Conservation (phyloP, 768 basidiomycete genomes). For the Leccinum obscurum region DNA sequence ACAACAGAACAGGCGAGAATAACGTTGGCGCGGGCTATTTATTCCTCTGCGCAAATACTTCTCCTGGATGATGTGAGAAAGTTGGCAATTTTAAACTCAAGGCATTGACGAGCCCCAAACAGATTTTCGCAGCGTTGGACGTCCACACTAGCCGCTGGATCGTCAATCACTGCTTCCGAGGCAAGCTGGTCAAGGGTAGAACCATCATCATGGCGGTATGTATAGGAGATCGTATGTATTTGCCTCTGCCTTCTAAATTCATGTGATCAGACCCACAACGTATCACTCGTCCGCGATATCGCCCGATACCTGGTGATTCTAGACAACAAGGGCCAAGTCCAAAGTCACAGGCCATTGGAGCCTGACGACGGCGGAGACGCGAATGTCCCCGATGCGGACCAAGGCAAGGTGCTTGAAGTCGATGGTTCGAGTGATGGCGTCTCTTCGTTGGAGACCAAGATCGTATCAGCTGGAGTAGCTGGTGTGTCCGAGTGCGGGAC, state of each 20-base stretch:
- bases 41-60: conserved; percentile 57
- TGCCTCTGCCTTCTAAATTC: neutral
- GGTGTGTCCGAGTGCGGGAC: neutral
- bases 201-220: conserved; percentile 14
- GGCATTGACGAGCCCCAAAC: neutral
- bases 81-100: neutral
- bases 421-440: neutral
- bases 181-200: conserved; percentile 6
- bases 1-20: conserved; percentile 41
- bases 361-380: conserved; percentile 11
- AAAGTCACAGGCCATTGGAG: conserved; percentile 44
- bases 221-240: neutral
- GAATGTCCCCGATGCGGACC: neutral
- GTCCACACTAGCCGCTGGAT: conserved; percentile 52
- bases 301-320: conserved; percentile 50
- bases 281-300: conserved; percentile 27
- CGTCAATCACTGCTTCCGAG: conserved; percentile 43
- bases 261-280: conserved; percentile 31
- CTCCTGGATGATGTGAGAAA: conserved; percentile 65
- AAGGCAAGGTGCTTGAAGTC: neutral
- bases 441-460: conserved; percentile 26
- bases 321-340: conserved; percentile 49
- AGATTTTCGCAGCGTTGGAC: conserved; percentile 57
- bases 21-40: conserved; percentile 57
- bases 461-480: conserved; percentile 15